Evolutionary conservation across 2,329 filamentous ascomycete genomes (phyloP).

Genomic region (Monilinia aucupariae): DNA sequence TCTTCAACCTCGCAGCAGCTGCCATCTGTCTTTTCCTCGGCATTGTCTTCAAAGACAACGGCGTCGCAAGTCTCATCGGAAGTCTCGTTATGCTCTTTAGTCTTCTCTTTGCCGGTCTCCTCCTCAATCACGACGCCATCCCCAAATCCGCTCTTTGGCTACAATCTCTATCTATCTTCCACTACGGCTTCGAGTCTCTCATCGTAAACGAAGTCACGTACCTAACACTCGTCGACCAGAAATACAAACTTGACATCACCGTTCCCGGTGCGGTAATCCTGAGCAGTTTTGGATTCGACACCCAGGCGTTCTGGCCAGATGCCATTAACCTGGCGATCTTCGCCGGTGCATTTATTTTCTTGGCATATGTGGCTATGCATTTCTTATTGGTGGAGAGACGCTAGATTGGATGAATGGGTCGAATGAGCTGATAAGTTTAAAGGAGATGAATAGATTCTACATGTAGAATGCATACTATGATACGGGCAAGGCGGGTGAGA

Average conservation of each 20-base stretch:
- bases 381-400: constrained; percentile 84
- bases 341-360: constrained; percentile 72
- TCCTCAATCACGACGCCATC: constrained; percentile 92
- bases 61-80: constrained; percentile 88
- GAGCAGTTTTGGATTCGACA: constrained; percentile 91
- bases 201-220: constrained; percentile 96
- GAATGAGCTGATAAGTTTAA: neutral
- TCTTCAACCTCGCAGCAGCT: constrained; percentile 93
- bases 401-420: constrained; percentile 38
- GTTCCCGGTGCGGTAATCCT: constrained; percentile 92
- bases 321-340: constrained; percentile 77
- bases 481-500: neutral
- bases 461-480: constrained; percentile 4
- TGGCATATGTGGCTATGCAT: constrained; percentile 93
- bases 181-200: constrained; percentile 92
- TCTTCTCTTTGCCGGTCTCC: constrained; percentile 84
- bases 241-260: constrained; percentile 94
- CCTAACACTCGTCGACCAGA: constrained; percentile 83
- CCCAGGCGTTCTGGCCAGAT: constrained; percentile 78
- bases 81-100: constrained; percentile 97
- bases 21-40: constrained; percentile 94
- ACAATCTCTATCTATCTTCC: constrained; percentile 92
- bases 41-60: constrained; percentile 85
- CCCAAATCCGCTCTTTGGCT: constrained; percentile 82
- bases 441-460: neutral